Evolutionary conservation across 257 asterid species (phyloP).

Genomic region (Solanum clarkiae): DNA sequence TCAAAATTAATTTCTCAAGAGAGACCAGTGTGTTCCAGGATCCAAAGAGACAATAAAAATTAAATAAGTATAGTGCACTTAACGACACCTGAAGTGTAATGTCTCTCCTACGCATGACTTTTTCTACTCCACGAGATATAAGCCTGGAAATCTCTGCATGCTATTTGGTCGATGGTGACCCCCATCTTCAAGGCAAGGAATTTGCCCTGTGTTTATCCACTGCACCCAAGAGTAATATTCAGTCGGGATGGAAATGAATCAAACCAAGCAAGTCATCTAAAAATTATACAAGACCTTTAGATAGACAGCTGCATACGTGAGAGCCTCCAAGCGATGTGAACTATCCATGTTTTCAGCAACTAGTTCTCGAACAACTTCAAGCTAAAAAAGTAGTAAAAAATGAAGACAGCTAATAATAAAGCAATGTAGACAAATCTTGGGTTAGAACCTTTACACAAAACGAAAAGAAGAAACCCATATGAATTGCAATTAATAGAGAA

Average conservation of each 20-base stretch:
- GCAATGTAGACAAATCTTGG: not conserved
- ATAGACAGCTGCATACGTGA: slow-evolving; percentile 82
- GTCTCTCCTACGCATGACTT: slow-evolving; percentile 62
- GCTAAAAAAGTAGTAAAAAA: slow-evolving; percentile 29
- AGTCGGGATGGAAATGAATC: slow-evolving; percentile 4
- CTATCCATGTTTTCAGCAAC: slow-evolving; percentile 47
- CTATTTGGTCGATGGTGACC: slow-evolving; percentile 94
- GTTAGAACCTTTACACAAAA: not conserved
- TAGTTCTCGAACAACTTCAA: slow-evolving; percentile 81
- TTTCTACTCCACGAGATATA: slow-evolving; percentile 84
- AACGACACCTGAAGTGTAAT: slow-evolving; percentile 60
- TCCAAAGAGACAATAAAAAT: not conserved
- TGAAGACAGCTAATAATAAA: not conserved
- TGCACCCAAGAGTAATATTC: slow-evolving; percentile 16
- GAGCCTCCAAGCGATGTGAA: slow-evolving; percentile 74
- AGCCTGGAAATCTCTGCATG: slow-evolving; percentile 95
- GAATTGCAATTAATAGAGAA: not conserved
- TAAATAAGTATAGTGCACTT: not conserved
- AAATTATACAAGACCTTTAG: slow-evolving; percentile 49
- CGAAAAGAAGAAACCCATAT: not conserved
- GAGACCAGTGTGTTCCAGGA: not conserved
- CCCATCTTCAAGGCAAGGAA: slow-evolving; percentile 95
- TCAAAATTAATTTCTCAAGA: not conserved
- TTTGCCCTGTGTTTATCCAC: slow-evolving; percentile 99
- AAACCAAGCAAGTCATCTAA: not conserved